A percentile compares a stretch with the other conserved stretches of the same genome.
Conservation (phyloP, 768 basidiomycete genomes). For the Russula ochroleuca region DNA sequence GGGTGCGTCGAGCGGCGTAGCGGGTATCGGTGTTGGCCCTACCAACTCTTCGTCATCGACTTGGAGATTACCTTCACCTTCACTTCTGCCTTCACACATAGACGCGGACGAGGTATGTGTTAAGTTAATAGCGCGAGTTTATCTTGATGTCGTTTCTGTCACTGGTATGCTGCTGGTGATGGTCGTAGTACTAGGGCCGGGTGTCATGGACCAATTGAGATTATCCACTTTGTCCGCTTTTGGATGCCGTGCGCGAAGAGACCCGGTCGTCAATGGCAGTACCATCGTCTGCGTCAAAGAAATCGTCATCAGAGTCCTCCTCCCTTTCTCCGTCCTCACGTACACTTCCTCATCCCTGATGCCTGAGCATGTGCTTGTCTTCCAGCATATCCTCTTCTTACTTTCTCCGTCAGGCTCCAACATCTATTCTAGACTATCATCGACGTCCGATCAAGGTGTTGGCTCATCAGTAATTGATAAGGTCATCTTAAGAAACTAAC, state of each 20-base stretch:
- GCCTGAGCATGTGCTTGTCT: slow-evolving; percentile 33
- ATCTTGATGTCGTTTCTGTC: slow-evolving; percentile 27
- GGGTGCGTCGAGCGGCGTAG: slow-evolving; percentile 15
- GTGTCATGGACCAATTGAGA: slow-evolving; percentile 64
- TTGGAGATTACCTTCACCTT: slow-evolving; percentile 39
- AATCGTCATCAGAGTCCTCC: slow-evolving; percentile 38
- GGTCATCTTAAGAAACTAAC: slow-evolving; percentile 59
- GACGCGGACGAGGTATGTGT: slow-evolving; percentile 34
- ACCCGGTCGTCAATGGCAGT: slow-evolving; percentile 39
- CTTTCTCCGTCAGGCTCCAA: slow-evolving; percentile 75
- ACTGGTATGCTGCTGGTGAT: slow-evolving; percentile 21
- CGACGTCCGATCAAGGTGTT: slow-evolving; percentile 76
- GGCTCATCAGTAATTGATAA: slow-evolving; percentile 87
- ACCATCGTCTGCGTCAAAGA: slow-evolving; percentile 45
- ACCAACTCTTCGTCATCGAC: slow-evolving; percentile 59
- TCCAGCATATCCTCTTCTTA: slow-evolving; percentile 41
- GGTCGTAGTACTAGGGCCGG: slow-evolving; percentile 42
- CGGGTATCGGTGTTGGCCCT: slow-evolving; percentile 53
- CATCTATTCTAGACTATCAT: slow-evolving; percentile 75
- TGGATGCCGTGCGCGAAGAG: slow-evolving; percentile 38
- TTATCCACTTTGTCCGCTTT: slow-evolving; percentile 55
- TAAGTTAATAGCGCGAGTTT: slow-evolving; percentile 32
- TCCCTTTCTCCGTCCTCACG: neutral
- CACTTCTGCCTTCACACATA: slow-evolving; percentile 35
- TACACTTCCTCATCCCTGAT: slow-evolving; percentile 29